These are phyloP conservation scores for Claviceps africana DNA, from an alignment of 2,329 filamentous ascomycete species.

Conservation along the genomic window DNA sequence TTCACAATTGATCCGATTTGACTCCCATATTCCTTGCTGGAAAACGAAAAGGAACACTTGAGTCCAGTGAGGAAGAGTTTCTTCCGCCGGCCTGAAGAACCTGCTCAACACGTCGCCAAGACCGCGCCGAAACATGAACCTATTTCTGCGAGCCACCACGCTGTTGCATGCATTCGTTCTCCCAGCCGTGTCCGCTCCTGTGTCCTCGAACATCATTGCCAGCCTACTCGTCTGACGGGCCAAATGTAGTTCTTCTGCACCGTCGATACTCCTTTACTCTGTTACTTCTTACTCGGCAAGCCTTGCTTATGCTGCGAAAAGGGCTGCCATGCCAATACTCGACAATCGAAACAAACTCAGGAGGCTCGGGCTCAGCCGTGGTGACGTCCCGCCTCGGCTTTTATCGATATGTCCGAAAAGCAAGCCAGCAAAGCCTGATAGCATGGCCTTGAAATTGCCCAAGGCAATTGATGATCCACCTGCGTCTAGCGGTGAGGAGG, in stretches of 20 bases:
- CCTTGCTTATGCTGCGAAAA: not conserved
- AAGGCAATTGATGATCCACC: conserved; percentile 13
- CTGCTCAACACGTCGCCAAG: not conserved
- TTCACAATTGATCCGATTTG: not conserved
- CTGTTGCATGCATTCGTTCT: not conserved
- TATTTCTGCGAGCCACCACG: not conserved
- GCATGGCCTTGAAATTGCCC: conserved; percentile 6
- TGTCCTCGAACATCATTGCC: not conserved
- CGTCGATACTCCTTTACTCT: not conserved
- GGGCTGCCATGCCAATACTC: conserved; percentile 3
- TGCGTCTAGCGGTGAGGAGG: conserved; percentile 17
- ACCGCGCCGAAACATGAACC: not conserved
- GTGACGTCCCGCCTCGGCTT: conserved; percentile 7
- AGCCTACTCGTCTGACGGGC: not conserved
- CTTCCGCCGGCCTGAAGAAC: not conserved
- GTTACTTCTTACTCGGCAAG: not conserved
- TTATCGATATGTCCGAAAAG: conserved; percentile 4
- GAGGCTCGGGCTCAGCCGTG: conserved; percentile 11
- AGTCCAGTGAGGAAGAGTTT: not conserved
- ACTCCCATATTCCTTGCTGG: not conserved
- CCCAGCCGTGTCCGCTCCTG: not conserved
- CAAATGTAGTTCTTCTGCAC: not conserved
- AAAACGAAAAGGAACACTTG: not conserved
- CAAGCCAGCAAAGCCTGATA: not conserved
- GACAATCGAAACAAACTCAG: conserved; percentile 1